Base-by-base conservation (phyloP, 1,284 basidiomycete species). In the Puccinia hordei region DNA sequence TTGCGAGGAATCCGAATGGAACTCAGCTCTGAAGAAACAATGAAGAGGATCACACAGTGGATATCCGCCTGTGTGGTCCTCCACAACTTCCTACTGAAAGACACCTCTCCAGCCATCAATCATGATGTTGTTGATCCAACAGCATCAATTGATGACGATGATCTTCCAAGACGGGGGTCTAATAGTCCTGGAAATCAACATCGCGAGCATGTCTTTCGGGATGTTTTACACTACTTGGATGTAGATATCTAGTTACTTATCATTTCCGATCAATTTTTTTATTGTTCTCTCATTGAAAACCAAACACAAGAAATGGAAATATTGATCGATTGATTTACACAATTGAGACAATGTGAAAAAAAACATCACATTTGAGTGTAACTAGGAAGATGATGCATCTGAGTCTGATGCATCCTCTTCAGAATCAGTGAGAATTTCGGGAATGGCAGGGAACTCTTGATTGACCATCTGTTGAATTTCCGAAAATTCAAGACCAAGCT, bases 1-100 rank as follows among this genome's bases (percentile, higher is more conserved):
- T n/a, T 72, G 49, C 41, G n/a, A 72, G 69, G 69, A 24, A 24
- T 72, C 15, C 22, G 46, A 35, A 44, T 74, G 10, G 27, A 51
- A 35, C 9, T 53, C 6, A n/a, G 1, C 10, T 33, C 30, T 10
- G 44, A 9, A 51, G 46, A 49, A 53, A 35, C 24, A 10, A 51
- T 68, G 65, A n/a, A 44, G 35, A 30, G 33, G 46, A 12, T 72
- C 24, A 35, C 51, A 27, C 13, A 72, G 33, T 75, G 73, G 73
- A 49, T 75, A 17, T 27, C 41, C 22, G 41, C 27, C 9, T 75
- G n/a, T n/a, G n/a, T n/a, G n/a, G n/a, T n/a, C n/a, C n/a, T n/a
- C n/a, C n/a, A n/a, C n/a, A n/a, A n/a, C 57, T 65, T 38, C 33
- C 24, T n/a, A 63, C 30, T 41, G 46, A 24, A 2, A 12, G 27